phyloP scores from a whole-genome alignment of 1,284 basidiomycete genomes.

The Prillingera fragicola region DNA sequence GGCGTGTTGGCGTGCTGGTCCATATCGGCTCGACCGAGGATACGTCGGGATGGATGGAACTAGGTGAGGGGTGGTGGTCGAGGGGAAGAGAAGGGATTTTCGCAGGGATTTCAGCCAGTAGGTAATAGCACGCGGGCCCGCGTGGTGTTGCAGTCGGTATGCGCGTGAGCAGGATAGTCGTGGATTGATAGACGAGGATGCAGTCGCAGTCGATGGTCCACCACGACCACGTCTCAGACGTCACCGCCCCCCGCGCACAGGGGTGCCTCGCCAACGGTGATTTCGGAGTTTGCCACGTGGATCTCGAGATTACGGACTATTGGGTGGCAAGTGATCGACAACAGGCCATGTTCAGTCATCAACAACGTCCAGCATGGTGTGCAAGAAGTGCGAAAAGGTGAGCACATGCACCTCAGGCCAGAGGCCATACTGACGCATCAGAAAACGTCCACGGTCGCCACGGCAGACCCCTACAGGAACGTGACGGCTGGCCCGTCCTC shows the following conservation, averaged over 20 bases:
- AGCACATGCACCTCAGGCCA: conserved; percentile 4
- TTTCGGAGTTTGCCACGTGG: conserved; percentile 1
- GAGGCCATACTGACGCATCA: conserved; percentile 15
- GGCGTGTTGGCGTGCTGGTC: conserved; percentile 51
- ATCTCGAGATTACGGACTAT: background rate
- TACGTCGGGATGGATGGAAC: too few species aligned
- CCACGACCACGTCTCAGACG: background rate
- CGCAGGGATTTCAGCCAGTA: too few species aligned
- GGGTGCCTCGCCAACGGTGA: background rate
- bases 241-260: background rate
- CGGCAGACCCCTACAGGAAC: conserved; percentile 43
- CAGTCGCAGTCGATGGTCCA: too few species aligned
- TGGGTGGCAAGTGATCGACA: conserved; percentile 4
- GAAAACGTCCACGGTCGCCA: conserved; percentile 44
- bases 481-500: conserved; percentile 21
- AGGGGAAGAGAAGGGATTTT: too few species aligned
- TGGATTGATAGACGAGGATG: too few species aligned
- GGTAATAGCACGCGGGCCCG: too few species aligned
- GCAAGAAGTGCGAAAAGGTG: conserved; percentile 50
- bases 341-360: background rate
- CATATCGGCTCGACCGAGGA: background rate
- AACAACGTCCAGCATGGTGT: conserved; percentile 37
- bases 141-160: too few species aligned
- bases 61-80: too few species aligned
- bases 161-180: too few species aligned